Conservation (phyloP, 2,329 filamentous ascomycete genomes). For the Aureobasidium sp. region DNA sequence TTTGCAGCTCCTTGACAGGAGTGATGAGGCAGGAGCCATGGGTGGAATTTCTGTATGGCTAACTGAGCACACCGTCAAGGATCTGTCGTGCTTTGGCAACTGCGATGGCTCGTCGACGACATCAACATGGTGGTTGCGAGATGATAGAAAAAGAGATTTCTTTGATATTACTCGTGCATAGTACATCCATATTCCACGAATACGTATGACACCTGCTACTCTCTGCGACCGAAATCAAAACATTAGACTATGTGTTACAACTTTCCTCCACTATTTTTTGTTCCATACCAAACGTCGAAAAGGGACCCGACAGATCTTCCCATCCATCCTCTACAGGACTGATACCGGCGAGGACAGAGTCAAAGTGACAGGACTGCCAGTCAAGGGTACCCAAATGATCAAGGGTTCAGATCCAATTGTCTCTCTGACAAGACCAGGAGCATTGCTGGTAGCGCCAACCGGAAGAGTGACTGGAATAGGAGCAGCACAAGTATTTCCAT, state of each 20-base stretch:
- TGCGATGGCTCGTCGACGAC: not conserved
- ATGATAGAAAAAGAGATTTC: too few relatives aligned
- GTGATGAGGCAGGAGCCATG: not conserved
- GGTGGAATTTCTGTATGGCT: not conserved
- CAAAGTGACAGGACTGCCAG: constrained; percentile 28
- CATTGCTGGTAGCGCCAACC: constrained; percentile 34
- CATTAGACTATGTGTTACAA: not conserved
- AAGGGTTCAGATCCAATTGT: constrained; percentile 41
- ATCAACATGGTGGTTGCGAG: not conserved
- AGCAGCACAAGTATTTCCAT: constrained; percentile 41
- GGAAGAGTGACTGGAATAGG: constrained; percentile 49
- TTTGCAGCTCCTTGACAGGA: not conserved
- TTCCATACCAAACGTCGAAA: not conserved
- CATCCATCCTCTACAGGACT: not conserved
- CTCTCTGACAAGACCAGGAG: constrained; percentile 33
- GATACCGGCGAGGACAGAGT: constrained; percentile 21
- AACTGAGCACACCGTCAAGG: not conserved
- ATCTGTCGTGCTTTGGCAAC: not conserved
- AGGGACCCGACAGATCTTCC: not conserved
- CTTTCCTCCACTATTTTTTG: not conserved
- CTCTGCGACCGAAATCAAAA: not conserved
- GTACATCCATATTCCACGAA: too few relatives aligned
- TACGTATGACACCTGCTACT: not conserved
- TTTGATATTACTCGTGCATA: too few relatives aligned
- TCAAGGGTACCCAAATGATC: constrained; percentile 32